phyloP scores from a whole-genome alignment of 2,329 filamentous ascomycete species.

The Escovopsis sp. region DNA sequence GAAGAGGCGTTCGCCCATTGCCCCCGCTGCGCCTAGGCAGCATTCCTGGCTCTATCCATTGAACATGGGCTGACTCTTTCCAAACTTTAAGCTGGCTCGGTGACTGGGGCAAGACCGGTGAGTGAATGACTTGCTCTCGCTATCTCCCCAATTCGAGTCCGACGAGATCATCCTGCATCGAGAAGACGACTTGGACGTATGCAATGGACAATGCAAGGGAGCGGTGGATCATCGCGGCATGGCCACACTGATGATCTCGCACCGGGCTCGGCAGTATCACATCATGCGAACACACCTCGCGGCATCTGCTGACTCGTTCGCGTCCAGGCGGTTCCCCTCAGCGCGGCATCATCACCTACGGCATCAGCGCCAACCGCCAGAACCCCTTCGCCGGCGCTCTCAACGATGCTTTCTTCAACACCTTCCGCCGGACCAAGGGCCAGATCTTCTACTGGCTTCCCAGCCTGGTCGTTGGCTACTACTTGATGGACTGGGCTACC shows the following conservation, averaged over 20 bases:
- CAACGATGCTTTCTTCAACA: constrained; percentile 87
- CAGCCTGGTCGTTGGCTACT: constrained; percentile 64
- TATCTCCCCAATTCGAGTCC: constrained; percentile 9
- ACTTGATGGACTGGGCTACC: constrained; percentile 76
- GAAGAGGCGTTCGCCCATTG: constrained; percentile 4
- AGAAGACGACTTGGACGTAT: background rate
- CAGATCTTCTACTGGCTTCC: constrained; percentile 86
- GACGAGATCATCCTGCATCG: constrained; percentile 7
- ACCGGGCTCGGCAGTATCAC: background rate
- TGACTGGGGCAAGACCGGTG: constrained; percentile 61
- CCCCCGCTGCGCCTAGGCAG: background rate
- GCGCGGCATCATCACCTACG: constrained; percentile 54
- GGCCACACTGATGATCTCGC: background rate
- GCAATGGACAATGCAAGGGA: background rate
- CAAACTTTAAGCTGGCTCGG: constrained; percentile 59
- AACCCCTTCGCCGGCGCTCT: constrained; percentile 64
- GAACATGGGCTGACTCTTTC: constrained; percentile 2
- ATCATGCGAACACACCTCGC: background rate
- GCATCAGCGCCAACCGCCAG: constrained; percentile 76
- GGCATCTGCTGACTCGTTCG: constrained; percentile 1
- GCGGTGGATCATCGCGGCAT: no score
- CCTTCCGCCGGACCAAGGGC: constrained; percentile 66
- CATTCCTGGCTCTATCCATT: constrained; percentile 6
- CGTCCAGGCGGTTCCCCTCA: constrained; percentile 40
- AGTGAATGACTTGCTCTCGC: constrained; percentile 23